Percentiles rank a stretch among this genome's conserved stretches.
Conservation (phyloP, 1,284 basidiomycete genomes). For the Cutaneotrichosporon cutaneum region DNA sequence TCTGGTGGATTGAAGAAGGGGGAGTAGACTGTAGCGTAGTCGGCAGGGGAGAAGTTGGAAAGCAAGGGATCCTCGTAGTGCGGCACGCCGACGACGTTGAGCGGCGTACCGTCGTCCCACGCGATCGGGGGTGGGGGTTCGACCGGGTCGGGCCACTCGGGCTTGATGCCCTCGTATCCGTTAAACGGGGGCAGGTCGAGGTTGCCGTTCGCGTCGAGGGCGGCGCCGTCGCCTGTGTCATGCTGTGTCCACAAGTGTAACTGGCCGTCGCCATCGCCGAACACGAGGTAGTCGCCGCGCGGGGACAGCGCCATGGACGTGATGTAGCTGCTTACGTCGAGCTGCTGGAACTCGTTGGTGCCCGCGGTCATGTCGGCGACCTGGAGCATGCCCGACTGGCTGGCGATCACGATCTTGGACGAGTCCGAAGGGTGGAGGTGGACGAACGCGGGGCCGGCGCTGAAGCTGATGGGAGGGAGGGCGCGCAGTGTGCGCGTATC, state of each 20-base stretch:
- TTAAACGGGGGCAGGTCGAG: slow-evolving; percentile 67
- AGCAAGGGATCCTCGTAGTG: slow-evolving; percentile 75
- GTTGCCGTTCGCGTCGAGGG: slow-evolving; percentile 38
- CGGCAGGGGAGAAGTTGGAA: slow-evolving; percentile 65
- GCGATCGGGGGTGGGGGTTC: slow-evolving; percentile 68
- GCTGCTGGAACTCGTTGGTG: slow-evolving; percentile 57
- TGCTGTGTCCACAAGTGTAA: slow-evolving; percentile 81
- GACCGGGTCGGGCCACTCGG: slow-evolving; percentile 78
- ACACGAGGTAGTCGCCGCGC: slow-evolving; percentile 84
- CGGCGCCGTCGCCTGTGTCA: slow-evolving; percentile 61
- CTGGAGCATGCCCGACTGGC: slow-evolving; percentile 83
- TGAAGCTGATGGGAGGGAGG: slow-evolving; percentile 79
- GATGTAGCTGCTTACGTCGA: slow-evolving; percentile 66
- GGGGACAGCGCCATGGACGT: slow-evolving; percentile 80
- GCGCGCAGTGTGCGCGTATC: slow-evolving; percentile 77
- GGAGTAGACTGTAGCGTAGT: slow-evolving; percentile 51
- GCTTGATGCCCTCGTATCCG: slow-evolving; percentile 74
- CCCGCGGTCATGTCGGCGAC: slow-evolving; percentile 81
- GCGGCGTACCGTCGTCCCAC: slow-evolving; percentile 82
- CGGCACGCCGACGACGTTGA: slow-evolving; percentile 88
- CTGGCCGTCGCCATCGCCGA: slow-evolving; percentile 83
- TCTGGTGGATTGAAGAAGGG: slow-evolving; percentile 62
- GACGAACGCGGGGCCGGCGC: slow-evolving; percentile 82
- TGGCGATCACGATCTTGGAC: slow-evolving; percentile 75
- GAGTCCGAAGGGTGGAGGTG: slow-evolving; percentile 76